Base-by-base conservation (phyloP, 805 yeast genomes). In the Naumovozyma baii region DNA sequence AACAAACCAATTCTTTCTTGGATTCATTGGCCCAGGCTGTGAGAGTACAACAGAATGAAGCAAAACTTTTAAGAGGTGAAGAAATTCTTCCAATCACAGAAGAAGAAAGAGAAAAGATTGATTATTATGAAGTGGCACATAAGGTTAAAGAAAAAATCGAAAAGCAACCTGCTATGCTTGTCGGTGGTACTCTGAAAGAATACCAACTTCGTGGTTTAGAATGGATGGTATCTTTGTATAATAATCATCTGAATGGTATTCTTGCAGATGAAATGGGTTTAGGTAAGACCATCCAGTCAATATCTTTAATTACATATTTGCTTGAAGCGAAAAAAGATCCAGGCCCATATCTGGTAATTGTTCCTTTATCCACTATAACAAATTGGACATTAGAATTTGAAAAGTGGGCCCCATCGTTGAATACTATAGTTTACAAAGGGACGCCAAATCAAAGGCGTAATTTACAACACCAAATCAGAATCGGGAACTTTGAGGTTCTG, bases 211-310 rank as follows among this genome's bases (percentile, higher is more conserved):
- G 83, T 59, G 99, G 99, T 57, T 69, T 92, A 41, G 96, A 92
- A 59, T 92, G 99, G 99, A 92, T 92, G 98, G 95, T 92, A 3
- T 92, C 98, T 0, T 66, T 92, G 43, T 92, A 74, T 67, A 92
- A 92, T 59, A 92, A 92, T 63, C 94, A 86, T 61, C 72, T 92
- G 54, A 92, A 92, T 59, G 99, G 99, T 69, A 92, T 92, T 48
- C 66, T 92, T 42, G 99, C 99, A 1, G 99, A 92, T 68, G 99
- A 92, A 64, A 92, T 92, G 99, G 99, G 99, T 47, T 70, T 92
- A 46, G 99, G 99, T 61, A 92, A 92, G 60, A 92, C 99, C 62
- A 69, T 53, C 73, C 94, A 83, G 59, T 76, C 88, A n/a, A 78
- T 83, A 41, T 82, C 92, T 0, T 66, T 83, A 49, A 67, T 83